These are phyloP conservation scores for Sporisorium graminicola DNA, from an alignment of 1,284 basidiomycete species.

Conservation along the genomic window DNA sequence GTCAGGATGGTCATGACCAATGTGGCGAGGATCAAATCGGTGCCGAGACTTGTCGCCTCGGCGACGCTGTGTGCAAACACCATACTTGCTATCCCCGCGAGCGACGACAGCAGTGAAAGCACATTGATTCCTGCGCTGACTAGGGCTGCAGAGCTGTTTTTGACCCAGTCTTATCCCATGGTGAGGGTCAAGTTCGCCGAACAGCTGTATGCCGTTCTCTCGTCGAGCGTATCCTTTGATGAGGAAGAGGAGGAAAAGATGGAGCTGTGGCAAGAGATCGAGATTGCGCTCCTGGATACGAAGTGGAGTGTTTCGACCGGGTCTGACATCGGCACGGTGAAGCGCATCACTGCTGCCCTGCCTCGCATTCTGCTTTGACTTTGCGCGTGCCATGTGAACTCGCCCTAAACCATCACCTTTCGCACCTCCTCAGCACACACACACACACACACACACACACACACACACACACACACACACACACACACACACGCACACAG, in stretches of 20 bases:
- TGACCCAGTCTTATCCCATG: constrained; percentile 26
- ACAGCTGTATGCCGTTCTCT: constrained; percentile 44
- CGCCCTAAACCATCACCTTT: no score
- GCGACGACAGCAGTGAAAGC: neutral
- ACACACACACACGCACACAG: neutral
- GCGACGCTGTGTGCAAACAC: constrained; percentile 29
- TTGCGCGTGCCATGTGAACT: neutral
- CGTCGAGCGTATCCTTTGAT: constrained; percentile 6
- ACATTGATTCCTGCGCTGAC: constrained; percentile 1
- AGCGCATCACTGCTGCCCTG: constrained; percentile 1
- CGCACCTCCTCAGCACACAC: neutral
- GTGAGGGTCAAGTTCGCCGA: constrained; percentile 27
- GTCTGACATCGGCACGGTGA: neutral
- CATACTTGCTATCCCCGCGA: constrained; percentile 1
- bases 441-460: neutral
- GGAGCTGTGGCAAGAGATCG: constrained; percentile 22
- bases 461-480: neutral
- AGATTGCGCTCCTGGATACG: constrained; percentile 31
- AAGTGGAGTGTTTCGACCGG: constrained; percentile 20
- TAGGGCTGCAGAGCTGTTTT: constrained; percentile 8
- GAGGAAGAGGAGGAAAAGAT: constrained; percentile 19
- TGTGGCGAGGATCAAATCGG: constrained; percentile 21
- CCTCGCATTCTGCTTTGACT: constrained; percentile 6
- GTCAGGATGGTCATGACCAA: constrained; percentile 27
- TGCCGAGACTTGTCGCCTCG: constrained; percentile 18